Evolutionary conservation across 768 basidiomycete genomes (phyloP).

Genomic region (Mycena chlorophos): DNA sequence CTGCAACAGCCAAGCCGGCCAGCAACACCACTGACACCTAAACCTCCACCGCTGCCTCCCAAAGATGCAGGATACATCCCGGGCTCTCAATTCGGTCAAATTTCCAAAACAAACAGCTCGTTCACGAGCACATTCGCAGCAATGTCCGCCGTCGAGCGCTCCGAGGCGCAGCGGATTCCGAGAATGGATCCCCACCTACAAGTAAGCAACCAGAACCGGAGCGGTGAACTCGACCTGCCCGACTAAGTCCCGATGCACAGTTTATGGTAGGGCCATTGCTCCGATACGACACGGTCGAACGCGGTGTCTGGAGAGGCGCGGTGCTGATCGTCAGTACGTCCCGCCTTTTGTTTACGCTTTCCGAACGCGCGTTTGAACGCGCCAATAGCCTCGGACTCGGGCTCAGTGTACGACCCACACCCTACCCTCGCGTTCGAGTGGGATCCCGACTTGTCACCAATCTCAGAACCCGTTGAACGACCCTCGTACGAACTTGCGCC

Average conservation of each 20-base stretch:
- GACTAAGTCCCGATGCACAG: conserved; percentile 29
- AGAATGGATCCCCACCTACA: conserved; percentile 82
- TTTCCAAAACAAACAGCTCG: conserved; percentile 30
- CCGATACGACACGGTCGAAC: conserved; percentile 82
- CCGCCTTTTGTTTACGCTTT: background rate
- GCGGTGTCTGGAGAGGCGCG: conserved; percentile 84
- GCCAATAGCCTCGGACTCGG: conserved; percentile 67
- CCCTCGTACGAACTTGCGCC: conserved; percentile 60
- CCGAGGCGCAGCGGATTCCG: conserved; percentile 54
- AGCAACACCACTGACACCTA: conserved; percentile 29
- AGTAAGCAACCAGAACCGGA: conserved; percentile 29
- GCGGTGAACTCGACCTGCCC: background rate
- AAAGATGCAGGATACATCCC: conserved; percentile 42
- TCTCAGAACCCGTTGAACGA: conserved; percentile 6
- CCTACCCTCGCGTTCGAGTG: conserved; percentile 71
- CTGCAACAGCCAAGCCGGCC: background rate
- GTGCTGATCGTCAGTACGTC: conserved; percentile 87
- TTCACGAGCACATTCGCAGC: conserved; percentile 45
- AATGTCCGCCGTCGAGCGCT: conserved; percentile 64
- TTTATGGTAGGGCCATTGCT: conserved; percentile 92
- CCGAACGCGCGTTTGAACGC: conserved; percentile 4
- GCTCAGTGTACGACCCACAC: conserved; percentile 74
- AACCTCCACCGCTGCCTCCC: conserved; percentile 49
- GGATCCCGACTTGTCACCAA: conserved; percentile 54
- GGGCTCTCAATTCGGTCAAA: conserved; percentile 21